Evolutionary conservation across 164 flowering plant genomes (phyloP).

Genomic region (Brasenia schreberi): DNA sequence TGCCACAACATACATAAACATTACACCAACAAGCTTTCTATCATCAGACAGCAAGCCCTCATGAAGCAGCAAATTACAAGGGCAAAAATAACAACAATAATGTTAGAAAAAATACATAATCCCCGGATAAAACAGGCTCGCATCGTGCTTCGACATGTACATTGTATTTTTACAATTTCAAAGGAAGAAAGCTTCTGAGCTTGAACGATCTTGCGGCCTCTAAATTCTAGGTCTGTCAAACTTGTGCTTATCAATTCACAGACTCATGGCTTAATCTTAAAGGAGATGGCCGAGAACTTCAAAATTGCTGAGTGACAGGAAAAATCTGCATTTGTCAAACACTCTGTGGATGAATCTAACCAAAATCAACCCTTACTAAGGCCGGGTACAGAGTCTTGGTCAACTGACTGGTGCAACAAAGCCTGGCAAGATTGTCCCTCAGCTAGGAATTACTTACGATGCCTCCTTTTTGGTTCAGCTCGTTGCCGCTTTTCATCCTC

Average conservation of each 20-base stretch:
- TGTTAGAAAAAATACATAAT: background rate
- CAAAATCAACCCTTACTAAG: too few species aligned
- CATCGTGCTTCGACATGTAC: background rate
- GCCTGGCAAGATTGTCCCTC: background rate
- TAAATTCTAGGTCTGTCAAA: background rate
- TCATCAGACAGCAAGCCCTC: background rate
- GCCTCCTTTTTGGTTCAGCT: conserved; percentile 83
- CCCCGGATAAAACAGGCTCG: background rate
- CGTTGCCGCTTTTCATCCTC: conserved; percentile 94
- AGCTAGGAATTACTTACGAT: conserved; percentile 37
- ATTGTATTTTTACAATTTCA: background rate
- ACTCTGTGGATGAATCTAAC: too few species aligned
- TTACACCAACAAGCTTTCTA: too few species aligned
- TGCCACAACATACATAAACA: too few species aligned
- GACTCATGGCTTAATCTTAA: background rate
- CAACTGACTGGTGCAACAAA: background rate
- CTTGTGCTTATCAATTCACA: background rate
- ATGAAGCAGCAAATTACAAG: background rate
- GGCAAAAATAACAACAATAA: background rate
- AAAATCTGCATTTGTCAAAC: too few species aligned
- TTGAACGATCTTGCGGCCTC: background rate
- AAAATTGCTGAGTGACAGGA: too few species aligned
- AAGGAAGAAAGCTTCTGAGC: background rate
- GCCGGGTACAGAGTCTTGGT: too few species aligned
- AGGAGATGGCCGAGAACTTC: background rate